A percentile compares a stretch with the other conserved stretches of the same genome.
Conservation (phyloP, 169 alveolate species). For the Plasmodium vinckei region DNA sequence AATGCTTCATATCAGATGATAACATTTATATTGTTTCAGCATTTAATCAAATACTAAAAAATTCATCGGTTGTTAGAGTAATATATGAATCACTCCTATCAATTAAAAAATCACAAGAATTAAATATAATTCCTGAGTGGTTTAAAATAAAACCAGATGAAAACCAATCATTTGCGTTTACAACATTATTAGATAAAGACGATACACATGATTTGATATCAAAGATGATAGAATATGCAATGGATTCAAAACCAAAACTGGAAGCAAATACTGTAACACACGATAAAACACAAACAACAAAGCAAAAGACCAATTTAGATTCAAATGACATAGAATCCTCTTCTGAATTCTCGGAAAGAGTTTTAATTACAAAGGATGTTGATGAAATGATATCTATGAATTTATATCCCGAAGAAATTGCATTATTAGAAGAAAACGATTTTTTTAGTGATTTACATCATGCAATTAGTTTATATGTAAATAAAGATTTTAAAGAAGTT, state of each 20-base stretch:
- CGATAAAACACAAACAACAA: background rate
- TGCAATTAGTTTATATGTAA: constrained; percentile 18
- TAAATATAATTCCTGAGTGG: constrained; percentile 24
- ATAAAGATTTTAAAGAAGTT: constrained; percentile 35
- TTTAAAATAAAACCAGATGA: constrained; percentile 19
- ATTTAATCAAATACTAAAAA: constrained; percentile 21
- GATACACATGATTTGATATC: constrained; percentile 15
- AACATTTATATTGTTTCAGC: constrained; percentile 9
- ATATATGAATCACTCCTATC: constrained; percentile 10
- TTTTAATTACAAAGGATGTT: background rate
- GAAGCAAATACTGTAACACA: background rate
- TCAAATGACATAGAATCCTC: background rate
- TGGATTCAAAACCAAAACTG: background rate
- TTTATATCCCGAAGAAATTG: constrained; percentile 11
- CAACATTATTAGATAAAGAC: constrained; percentile 41
- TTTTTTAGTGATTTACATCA: constrained; percentile 5
- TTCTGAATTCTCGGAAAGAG: background rate
- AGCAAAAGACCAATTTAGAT: background rate
- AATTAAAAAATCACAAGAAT: constrained; percentile 8
- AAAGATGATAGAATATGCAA: constrained; percentile 23
- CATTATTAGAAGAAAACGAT: constrained; percentile 7
- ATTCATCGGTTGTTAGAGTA: constrained; percentile 19
- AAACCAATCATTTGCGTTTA: constrained; percentile 24
- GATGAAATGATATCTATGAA: background rate
- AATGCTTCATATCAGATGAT: background rate